Evolutionary conservation across 2,329 filamentous ascomycete genomes (phyloP).

Genomic region (Fusarium aywerte): DNA sequence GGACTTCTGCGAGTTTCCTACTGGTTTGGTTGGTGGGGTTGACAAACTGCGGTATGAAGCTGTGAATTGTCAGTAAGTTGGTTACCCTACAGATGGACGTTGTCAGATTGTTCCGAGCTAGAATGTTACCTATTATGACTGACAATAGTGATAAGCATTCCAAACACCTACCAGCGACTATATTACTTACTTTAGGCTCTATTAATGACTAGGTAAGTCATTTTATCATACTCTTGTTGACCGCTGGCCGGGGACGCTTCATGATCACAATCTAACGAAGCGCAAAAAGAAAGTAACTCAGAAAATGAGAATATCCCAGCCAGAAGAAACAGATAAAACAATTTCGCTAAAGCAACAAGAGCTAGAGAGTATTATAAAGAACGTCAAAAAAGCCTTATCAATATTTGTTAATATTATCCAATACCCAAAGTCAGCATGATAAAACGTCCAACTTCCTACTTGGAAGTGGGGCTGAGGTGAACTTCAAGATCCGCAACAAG

Average conservation of each 20-base stretch:
- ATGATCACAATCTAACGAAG: too few species aligned
- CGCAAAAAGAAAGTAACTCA: accelerated
- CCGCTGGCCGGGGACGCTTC: not conserved
- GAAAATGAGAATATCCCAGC: accelerated
- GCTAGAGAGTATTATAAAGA: not conserved
- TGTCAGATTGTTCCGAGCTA: not conserved
- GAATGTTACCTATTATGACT: not conserved
- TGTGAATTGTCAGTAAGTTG: not conserved
- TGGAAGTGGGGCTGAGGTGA: constrained; percentile 5
- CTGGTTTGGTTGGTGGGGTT: constrained; percentile 14
- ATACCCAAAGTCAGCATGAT: constrained; percentile 12
- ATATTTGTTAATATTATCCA: not conserved
- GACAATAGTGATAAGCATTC: not conserved
- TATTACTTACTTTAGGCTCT: too few species aligned
- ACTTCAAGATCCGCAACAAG: not conserved
- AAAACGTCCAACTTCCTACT: not conserved
- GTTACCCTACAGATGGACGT: not conserved
- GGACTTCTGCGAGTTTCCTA: constrained; percentile 14
- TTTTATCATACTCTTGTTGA: not conserved
- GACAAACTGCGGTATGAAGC: constrained; percentile 5
- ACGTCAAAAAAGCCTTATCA: not conserved
- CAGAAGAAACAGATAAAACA: not conserved
- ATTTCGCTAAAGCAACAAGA: accelerated
- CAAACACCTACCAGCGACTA: too few species aligned
- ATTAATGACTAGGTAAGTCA: not conserved